Conservation (phyloP, 805 yeast species). For the Candida quercuum region DNA sequence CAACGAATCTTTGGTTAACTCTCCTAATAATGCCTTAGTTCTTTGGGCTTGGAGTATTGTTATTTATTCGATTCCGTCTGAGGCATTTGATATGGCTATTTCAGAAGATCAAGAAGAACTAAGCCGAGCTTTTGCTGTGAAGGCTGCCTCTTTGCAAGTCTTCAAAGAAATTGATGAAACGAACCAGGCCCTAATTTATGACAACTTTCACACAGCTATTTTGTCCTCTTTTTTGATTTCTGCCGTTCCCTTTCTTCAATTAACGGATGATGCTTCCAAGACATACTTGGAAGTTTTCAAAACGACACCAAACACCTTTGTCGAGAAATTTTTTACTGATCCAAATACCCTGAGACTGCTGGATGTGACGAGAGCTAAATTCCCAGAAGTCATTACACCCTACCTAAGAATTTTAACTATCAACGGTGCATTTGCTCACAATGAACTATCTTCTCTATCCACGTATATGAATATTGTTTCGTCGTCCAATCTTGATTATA, state of each 20-base stretch:
- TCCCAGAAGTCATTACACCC: slow-evolving; percentile 62
- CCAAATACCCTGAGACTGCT: slow-evolving; percentile 29
- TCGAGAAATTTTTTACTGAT: slow-evolving; percentile 33
- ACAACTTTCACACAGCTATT: slow-evolving; percentile 44
- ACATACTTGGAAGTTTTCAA: slow-evolving; percentile 25
- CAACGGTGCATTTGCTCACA: slow-evolving; percentile 62
- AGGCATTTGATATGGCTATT: slow-evolving; percentile 36
- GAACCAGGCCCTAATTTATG: slow-evolving; percentile 40
- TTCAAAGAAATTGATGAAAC: slow-evolving; percentile 38
- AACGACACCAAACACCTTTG: slow-evolving; percentile 29
- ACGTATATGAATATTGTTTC: slow-evolving; percentile 54
- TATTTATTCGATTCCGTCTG: slow-evolving; percentile 42
- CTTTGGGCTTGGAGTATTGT: slow-evolving; percentile 65
- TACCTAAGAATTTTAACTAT: slow-evolving; percentile 55
- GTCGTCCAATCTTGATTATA: slow-evolving; percentile 36
- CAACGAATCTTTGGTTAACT: slow-evolving; percentile 32
- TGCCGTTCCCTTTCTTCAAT: slow-evolving; percentile 40
- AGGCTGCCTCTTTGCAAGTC: slow-evolving; percentile 36
- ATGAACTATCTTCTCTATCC: slow-evolving; percentile 50
- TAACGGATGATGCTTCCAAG: slow-evolving; percentile 30
- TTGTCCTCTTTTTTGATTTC: slow-evolving; percentile 30
- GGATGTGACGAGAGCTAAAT: slow-evolving; percentile 57
- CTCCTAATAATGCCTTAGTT: slow-evolving; percentile 41
- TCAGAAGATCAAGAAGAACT: slow-evolving; percentile 17
- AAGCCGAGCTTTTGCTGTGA: slow-evolving; percentile 13